A percentile compares a stretch with the other conserved stretches of the same genome.
Conservation (phyloP, 169 alveolate species). For the Cyclospora cayetanensis region DNA sequence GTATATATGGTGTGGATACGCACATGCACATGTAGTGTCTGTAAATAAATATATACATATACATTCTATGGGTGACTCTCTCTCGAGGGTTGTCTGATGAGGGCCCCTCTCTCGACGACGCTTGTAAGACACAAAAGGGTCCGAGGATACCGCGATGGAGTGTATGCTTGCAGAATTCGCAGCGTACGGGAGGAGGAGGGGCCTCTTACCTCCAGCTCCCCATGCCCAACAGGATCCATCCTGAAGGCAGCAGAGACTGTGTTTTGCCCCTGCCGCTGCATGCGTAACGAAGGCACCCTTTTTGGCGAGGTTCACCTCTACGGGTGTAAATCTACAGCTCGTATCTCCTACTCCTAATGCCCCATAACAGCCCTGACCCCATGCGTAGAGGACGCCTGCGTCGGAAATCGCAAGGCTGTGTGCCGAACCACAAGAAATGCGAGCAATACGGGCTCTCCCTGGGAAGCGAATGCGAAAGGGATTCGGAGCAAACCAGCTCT, state of each 20-base stretch:
- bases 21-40: not conserved
- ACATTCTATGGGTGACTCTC: no score
- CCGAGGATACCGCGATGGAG: not conserved
- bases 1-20: not conserved
- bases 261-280: constrained; percentile 67
- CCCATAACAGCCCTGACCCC: constrained; percentile 81
- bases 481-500: constrained; percentile 83
- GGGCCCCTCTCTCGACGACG: not conserved
- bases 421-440: not conserved
- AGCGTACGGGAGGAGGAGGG: not conserved
- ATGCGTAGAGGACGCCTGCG: not conserved
- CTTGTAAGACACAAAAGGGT: not conserved
- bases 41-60: not conserved
- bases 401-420: not conserved
- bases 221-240: constrained; percentile 57
- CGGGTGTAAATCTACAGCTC: constrained; percentile 78
- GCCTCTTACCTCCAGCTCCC: constrained; percentile 67
- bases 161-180: no score
- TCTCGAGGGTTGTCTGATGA: no score
- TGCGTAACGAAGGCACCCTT: not conserved
- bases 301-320: not conserved
- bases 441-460: constrained; percentile 71
- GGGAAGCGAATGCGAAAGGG: constrained; percentile 82
- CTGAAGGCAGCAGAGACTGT: constrained; percentile 26
- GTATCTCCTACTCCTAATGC: constrained; percentile 82